Base-by-base conservation (phyloP, 176 grass and related monocot genomes). In the Oryza rufipogon region DNA sequence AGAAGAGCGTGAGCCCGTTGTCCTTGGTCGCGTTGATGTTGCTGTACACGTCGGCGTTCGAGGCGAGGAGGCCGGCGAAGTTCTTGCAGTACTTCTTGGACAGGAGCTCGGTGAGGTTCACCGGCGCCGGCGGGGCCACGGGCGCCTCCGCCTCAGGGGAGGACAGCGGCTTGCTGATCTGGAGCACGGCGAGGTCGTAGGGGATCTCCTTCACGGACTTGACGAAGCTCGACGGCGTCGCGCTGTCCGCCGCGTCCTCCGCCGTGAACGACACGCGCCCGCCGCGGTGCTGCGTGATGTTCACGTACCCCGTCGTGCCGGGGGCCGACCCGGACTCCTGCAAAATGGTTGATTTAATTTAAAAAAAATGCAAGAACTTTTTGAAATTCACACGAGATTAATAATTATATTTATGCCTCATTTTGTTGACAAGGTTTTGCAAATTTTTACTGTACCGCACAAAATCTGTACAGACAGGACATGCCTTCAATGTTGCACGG, bases 31-130 rank as follows among this genome's bases (percentile, higher is more conserved):
- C 86, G 12, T 91, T 90, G 84, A 98, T 87, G 38, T 80, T 81
- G 80, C 39, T 77, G 64, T 82, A 92, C 2, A 70, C 96, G 14
- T 95, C 83, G 42, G 79, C 73, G 14, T 88, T 80, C 25, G 87
- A 69, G 1, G 86, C 81, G 11, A 98, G 80, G 5, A 98, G 92
- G 14, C 34, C 32, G 0, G 93, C 87, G 52, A 98, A 98, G 74
- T 74, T 79, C 71, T 88, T 93, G 87, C 96, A 98, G 79, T 94
- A 90, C 85, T 95, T 98, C 83, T 80, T 85, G 41, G 93, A 86
- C 76, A 98, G 94, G 72, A 98, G 76, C 1, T 93, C 89, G 0
- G 96, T 95, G 75, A 98, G 83, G 68, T 98, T 98, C 39, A 92
- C 77, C 0, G 87, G 84, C 8, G 87, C 80, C 4, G 93, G 91